Evolutionary conservation across 2,329 filamentous ascomycete species (phyloP).

Genomic region (Colletotrichum trifolii): DNA sequence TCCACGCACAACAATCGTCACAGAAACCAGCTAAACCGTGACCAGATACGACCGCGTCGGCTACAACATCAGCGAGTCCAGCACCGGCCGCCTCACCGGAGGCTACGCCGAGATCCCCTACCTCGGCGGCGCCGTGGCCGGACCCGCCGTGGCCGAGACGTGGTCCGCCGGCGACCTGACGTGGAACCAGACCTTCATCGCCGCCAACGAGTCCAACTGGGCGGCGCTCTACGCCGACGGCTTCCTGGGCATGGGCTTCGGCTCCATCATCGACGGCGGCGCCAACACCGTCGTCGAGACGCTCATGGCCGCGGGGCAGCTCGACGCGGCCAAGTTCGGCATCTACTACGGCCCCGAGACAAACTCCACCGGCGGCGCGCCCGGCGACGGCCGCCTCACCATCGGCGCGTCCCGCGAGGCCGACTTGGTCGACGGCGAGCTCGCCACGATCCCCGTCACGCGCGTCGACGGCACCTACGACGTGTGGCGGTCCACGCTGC

Average conservation of each 20-base stretch:
- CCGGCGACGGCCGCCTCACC: conserved; percentile 42
- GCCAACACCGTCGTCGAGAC: conserved; percentile 47
- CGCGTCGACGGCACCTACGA: conserved; percentile 39
- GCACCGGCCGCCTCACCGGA: conserved; percentile 37
- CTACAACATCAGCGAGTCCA: conserved; percentile 43
- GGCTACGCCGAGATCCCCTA: conserved; percentile 42
- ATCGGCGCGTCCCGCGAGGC: conserved; percentile 47
- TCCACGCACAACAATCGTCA: background rate
- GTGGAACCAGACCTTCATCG: conserved; percentile 46
- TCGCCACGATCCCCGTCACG: conserved; percentile 34
- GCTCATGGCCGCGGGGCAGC: conserved; percentile 41
- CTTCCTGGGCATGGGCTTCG: conserved; percentile 49
- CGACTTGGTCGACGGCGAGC: conserved; percentile 40
- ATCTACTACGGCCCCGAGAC: conserved; percentile 44
- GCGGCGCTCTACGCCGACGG: conserved; percentile 44
- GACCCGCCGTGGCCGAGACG: conserved; percentile 42
- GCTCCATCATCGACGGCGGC: conserved; percentile 44
- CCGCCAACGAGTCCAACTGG: conserved; percentile 45
- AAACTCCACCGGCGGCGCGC: conserved; percentile 33
- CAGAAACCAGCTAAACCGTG: background rate
- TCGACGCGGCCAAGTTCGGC: conserved; percentile 47
- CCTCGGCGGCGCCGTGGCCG: conserved; percentile 44
- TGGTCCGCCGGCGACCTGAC: conserved; percentile 38
- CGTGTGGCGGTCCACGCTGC: conserved; percentile 45
- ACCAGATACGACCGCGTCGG: conserved; percentile 42